Evolutionary conservation across 176 grass and related monocot species (phyloP), one percentile per base, ranked within the genome.

Genomic region (Zizania latifolia): DNA sequence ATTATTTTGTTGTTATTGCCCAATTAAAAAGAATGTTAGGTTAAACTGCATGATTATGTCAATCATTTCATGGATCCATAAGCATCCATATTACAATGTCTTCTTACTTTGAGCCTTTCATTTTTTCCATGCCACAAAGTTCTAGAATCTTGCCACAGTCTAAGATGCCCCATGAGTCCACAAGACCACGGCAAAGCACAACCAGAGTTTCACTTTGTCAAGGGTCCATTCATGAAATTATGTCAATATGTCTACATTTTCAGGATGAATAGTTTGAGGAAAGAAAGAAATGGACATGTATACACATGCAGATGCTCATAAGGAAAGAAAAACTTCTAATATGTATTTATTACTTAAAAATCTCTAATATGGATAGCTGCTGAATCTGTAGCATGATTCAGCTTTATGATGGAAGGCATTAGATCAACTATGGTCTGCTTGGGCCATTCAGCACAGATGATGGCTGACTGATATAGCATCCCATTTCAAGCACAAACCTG

Each of bases 41-140:
- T 28, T 31, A 53, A 78, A 71, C 50, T 53, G 43, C 56, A 22
- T 61, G 28, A 44, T 71, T 61, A 31, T 56, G 76, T 8, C 31
- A 29, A 68, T 8, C 50, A 80, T 85, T 66, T 80, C 32, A 37
- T 74, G 59, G 38, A 39, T 79, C 59, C 54, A 29, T 60, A 44
- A 68, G 70, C 37, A 38, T 74, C n/a, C 48, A 38, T 62, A 46
- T 38, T 54, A 48, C 13, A 17, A 43, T 81, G 44, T 26, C n/a
- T 82, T 28, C 51, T 33, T 77, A 19, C 21, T 19, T 54, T 63
- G 8, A 56, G 34, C 33, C 11, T 31, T 13, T 43, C 58, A 35
- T 71, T 72, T 27, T 28, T 41, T 62, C 68, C 23, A 62, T 80
- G 58, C 40, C 14, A 22, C 32, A 9, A 16, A 48, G 10, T 75